Percentiles rank a stretch among this genome's conserved stretches.
phyloP scores from a whole-genome alignment of 1,284 basidiomycete genomes.

The Cryptococcus sp. region DNA sequence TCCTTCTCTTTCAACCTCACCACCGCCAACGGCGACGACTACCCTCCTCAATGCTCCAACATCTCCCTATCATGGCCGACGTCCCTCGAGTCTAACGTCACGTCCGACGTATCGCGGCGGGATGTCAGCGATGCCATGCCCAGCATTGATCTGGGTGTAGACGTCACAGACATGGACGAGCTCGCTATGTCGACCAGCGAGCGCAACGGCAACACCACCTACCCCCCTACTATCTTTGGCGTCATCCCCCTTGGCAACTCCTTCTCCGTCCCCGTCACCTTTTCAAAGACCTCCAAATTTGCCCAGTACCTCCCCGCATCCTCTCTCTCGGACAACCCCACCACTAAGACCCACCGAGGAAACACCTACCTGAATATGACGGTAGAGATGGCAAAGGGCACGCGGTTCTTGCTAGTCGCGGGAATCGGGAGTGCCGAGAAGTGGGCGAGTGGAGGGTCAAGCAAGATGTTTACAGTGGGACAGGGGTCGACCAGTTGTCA shows the following conservation, averaged over 20 bases:
- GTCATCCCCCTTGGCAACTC: slow-evolving; percentile 48
- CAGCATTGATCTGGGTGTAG: background rate
- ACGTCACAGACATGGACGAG: background rate
- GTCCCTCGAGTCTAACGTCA: slow-evolving; percentile 38
- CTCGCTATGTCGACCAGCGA: slow-evolving; percentile 19
- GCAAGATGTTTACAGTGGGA: slow-evolving; percentile 45
- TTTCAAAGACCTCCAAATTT: slow-evolving; percentile 23
- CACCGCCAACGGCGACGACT: slow-evolving; percentile 17
- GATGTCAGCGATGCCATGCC: background rate
- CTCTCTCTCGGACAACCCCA: slow-evolving; percentile 33
- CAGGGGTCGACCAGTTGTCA: slow-evolving; percentile 36
- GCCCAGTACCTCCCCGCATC: slow-evolving; percentile 28
- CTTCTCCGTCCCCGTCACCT: slow-evolving; percentile 46
- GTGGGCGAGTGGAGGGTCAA: slow-evolving; percentile 46
- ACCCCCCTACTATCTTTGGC: slow-evolving; percentile 46
- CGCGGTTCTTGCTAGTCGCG: slow-evolving; percentile 46
- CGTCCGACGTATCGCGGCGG: slow-evolving; percentile 11
- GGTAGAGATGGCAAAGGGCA: slow-evolving; percentile 43
- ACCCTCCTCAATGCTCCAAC: slow-evolving; percentile 45
- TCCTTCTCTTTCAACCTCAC: slow-evolving; percentile 45
- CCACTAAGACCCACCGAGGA: slow-evolving; percentile 37
- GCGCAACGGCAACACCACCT: slow-evolving; percentile 40
- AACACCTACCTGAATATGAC: slow-evolving; percentile 45
- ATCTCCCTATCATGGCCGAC: slow-evolving; percentile 46
- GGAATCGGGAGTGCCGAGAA: slow-evolving; percentile 43